phyloP scores from a whole-genome alignment of 2,329 filamentous ascomycete species.

The Monosporascus cannonballus region DNA sequence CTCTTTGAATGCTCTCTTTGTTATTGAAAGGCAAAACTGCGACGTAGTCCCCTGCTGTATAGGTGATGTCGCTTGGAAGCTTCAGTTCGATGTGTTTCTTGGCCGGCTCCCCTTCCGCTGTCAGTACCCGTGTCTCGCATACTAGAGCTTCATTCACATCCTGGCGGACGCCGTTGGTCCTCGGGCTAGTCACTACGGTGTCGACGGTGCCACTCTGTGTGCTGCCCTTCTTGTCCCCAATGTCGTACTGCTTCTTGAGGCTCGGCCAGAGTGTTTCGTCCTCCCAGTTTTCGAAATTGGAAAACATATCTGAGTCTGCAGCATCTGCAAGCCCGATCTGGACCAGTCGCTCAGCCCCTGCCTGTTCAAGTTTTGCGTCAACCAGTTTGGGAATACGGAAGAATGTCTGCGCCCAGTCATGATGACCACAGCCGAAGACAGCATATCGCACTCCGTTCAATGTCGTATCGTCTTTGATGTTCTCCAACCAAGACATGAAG shows the following conservation, averaged over 20 bases:
- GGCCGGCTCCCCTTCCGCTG: constrained; percentile 39
- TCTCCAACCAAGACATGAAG: constrained; percentile 63
- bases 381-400: constrained; percentile 50
- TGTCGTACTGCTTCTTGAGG: constrained; percentile 30
- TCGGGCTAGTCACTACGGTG: constrained; percentile 46
- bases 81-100: constrained; percentile 64
- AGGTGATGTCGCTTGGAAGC: constrained; percentile 59
- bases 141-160: constrained; percentile 59
- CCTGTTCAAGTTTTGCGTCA: constrained; percentile 37
- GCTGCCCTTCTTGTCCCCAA: constrained; percentile 11
- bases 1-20: constrained; percentile 52
- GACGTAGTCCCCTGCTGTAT: constrained; percentile 71
- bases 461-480: constrained; percentile 38
- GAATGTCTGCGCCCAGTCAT: constrained; percentile 45
- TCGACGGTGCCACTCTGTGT: constrained; percentile 25
- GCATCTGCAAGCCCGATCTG: constrained; percentile 44
- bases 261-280: constrained; percentile 48
- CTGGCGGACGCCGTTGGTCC: constrained; percentile 53
- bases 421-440: constrained; percentile 61
- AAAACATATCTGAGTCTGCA: constrained; percentile 49
- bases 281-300: constrained; percentile 53
- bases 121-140: constrained; percentile 45
- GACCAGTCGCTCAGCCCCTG: constrained; percentile 42
- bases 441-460: constrained; percentile 56
- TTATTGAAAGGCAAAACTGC: constrained; percentile 68